Base-by-base conservation (phyloP, 306 rosid genomes). In the Dalbergia oliveri region DNA sequence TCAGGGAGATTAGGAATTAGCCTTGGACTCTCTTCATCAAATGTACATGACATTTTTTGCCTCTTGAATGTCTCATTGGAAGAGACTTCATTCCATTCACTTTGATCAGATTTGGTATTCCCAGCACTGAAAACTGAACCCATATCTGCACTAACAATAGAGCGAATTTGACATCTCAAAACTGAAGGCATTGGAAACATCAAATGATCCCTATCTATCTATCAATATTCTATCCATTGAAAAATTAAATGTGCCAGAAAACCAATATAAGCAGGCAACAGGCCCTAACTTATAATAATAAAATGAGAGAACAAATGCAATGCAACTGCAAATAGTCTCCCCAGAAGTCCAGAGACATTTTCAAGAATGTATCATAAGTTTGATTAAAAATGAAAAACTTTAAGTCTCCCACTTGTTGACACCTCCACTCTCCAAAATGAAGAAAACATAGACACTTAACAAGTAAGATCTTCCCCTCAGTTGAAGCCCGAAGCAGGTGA, bases 1-100 rank as follows among this genome's bases (percentile, higher is more conserved):
- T 95, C 98, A 59, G 98, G 98, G 82, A 95, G 94, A 76, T 79
- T 80, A 10, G 97, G 97, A 82, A 95, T 91, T 51, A 95, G 79
- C 79, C 93, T 91, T 56, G 88, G 84, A 83, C 79, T 90, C 87
- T 90, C 94, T 81, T 89, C 98, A 23, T 62, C 74, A 43, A 73
- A 75, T 44, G 79, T 69, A 37, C 83, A 78, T 51, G 90, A 91
- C 90, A 87, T 43, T 83, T 90, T 91, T 86, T 82, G 97, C 86
- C 94, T 89, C 87, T 95, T 95, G 88, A 87, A 82, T 39, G 77
- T 75, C 67, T 89, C 93, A 75, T 70, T 85, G 41, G 72, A 76
- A 76, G 88, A 66, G 73, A 69, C 70, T 37, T 89, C 90, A 45
- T 87, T 70, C 72, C 66, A 15, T 33, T 86, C 90, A 1, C 56